phyloP scores from a whole-genome alignment of 495 filamentous ascomycete species.

The Penicillium turbatum region DNA sequence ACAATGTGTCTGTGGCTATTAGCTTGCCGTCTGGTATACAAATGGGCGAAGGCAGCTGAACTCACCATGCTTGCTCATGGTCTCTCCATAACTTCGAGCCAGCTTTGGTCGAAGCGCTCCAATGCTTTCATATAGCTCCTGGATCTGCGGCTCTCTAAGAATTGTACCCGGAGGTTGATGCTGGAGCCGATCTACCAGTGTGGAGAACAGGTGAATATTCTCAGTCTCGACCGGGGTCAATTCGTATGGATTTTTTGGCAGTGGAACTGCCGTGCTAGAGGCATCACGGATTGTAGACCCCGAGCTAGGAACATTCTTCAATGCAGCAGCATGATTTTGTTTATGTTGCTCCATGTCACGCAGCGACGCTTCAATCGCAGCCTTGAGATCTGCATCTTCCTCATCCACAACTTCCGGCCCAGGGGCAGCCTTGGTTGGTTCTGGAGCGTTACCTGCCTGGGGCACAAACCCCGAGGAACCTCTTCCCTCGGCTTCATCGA shows the following conservation, averaged over 20 bases:
- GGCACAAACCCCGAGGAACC: slow-evolving; percentile 65
- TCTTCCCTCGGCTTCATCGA: slow-evolving; percentile 85
- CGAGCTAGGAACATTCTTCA: slow-evolving; percentile 60
- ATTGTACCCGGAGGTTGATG: slow-evolving; percentile 95
- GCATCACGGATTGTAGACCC: slow-evolving; percentile 26
- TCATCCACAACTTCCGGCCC: slow-evolving; percentile 35
- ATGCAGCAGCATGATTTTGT: slow-evolving; percentile 72
- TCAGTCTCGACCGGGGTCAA: slow-evolving; percentile 91
- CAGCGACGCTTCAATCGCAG: slow-evolving; percentile 93
- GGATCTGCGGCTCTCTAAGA: slow-evolving; percentile 90
- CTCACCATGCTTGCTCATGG: slow-evolving; percentile 98
- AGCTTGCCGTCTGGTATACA: slow-evolving; percentile 15
- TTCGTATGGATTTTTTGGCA: slow-evolving; percentile 89
- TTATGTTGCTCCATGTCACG: slow-evolving; percentile 99
- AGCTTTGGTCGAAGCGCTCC: slow-evolving; percentile 87
- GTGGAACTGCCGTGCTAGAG: slow-evolving; percentile 28
- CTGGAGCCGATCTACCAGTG: slow-evolving; percentile 89
- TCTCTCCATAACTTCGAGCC: slow-evolving; percentile 94
- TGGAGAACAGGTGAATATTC: slow-evolving; percentile 95
- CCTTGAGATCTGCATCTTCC: slow-evolving; percentile 90
- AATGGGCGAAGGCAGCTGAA: slow-evolving; percentile 5
- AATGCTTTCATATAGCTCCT: slow-evolving; percentile 96
- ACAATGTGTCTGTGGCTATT: slow-evolving; percentile 64
- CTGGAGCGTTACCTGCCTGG: slow-evolving; percentile 50
- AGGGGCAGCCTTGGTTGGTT: slow-evolving; percentile 36